These are phyloP conservation scores for Circinella minor DNA, from an alignment of 371 early-diverging fungal genomes.

Conservation along the genomic window DNA sequence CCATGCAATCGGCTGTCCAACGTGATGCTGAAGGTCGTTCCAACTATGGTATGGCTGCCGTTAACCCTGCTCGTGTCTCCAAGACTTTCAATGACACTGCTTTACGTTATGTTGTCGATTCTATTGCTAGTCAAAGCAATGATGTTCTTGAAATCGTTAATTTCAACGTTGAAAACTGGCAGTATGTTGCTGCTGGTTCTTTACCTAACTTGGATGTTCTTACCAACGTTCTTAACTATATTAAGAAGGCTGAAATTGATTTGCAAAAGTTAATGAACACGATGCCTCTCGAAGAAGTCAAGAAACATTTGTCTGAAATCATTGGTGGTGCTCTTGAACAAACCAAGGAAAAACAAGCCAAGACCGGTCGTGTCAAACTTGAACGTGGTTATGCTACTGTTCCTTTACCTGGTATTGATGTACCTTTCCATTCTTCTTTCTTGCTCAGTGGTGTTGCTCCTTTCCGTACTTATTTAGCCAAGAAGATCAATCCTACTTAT, in stretches of 20 bases:
- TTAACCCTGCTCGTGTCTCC: slow-evolving; percentile 91
- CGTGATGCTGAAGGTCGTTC: slow-evolving; percentile 85
- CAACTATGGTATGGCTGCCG: slow-evolving; percentile 95
- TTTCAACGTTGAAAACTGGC: slow-evolving; percentile 96
- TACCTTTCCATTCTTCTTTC: slow-evolving; percentile 97
- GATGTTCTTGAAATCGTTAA: slow-evolving; percentile 95
- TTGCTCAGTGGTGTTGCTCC: slow-evolving; percentile 88
- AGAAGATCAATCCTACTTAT: slow-evolving; percentile 79
- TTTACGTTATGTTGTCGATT: slow-evolving; percentile 80
- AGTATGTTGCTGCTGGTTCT: slow-evolving; percentile 95
- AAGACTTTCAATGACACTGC: slow-evolving; percentile 86
- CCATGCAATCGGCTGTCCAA: slow-evolving; percentile 94
- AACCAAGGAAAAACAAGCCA: slow-evolving; percentile 69
- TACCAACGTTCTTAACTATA: slow-evolving; percentile 81
- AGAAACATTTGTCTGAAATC: slow-evolving; percentile 81
- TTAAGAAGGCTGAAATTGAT: slow-evolving; percentile 81
- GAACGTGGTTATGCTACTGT: slow-evolving; percentile 94
- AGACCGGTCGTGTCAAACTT: slow-evolving; percentile 68
- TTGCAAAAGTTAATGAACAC: slow-evolving; percentile 85
- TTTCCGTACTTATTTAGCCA: slow-evolving; percentile 88
- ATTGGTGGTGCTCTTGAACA: slow-evolving; percentile 78
- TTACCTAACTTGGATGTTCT: slow-evolving; percentile 81
- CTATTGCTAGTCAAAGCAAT: slow-evolving; percentile 78
- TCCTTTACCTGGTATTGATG: slow-evolving; percentile 92
- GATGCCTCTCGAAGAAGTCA: slow-evolving; percentile 86